Base-by-base conservation (phyloP, 177 flowering plant species). In the Telopea speciosissima region DNA sequence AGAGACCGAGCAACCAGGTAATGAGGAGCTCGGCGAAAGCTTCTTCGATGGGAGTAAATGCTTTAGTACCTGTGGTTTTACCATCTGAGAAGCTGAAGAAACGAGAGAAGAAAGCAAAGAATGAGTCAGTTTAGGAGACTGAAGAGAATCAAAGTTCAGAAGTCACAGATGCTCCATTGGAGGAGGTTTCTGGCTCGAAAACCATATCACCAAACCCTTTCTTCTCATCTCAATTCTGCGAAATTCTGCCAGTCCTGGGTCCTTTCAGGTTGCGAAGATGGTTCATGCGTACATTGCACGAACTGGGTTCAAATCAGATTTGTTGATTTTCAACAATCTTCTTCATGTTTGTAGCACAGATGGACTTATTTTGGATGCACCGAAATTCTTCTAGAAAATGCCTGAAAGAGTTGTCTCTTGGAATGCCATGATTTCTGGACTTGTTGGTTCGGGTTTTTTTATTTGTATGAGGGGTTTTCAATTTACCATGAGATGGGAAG, bases 371-470 rank as follows among this genome's bases (percentile, higher is more conserved):
- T 31, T 22, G 14, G 58, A 63, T 14, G 73, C 75, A 8, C 68
- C 68, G 42, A 25, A 56, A 6, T 5, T 76, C 71, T 76, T 79
- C 63, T 56, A 74, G 17, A 69, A 71, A 71, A 76, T 79, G 73
- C 62, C n/a, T 45, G 65, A 61, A 8, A 74, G 77, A 66, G 79
- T 71, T 36, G 72, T 79, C 52, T 73, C 77, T 59, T 79, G 79
- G 79, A 79, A 79, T 49, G 76, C 72, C 5, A 58, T 79, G 59
- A 65, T 73, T 42, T 75, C 81, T 68, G 79, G 79, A 44, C 73
- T 62, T 63, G 67, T 67, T 24, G 58, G 60, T 10, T n/a, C 22
- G 12, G 76, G 74, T 9, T 17, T n/a, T 17, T 67, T 21, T n/a
- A n/a, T n/a, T n/a, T n/a, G n/a, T 10, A 59, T 22, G 66, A 69